Evolutionary conservation across 495 filamentous ascomycete genomes (phyloP), one percentile per base, ranked within the genome.

Genomic region (Talaromyces nanjingensis): DNA sequence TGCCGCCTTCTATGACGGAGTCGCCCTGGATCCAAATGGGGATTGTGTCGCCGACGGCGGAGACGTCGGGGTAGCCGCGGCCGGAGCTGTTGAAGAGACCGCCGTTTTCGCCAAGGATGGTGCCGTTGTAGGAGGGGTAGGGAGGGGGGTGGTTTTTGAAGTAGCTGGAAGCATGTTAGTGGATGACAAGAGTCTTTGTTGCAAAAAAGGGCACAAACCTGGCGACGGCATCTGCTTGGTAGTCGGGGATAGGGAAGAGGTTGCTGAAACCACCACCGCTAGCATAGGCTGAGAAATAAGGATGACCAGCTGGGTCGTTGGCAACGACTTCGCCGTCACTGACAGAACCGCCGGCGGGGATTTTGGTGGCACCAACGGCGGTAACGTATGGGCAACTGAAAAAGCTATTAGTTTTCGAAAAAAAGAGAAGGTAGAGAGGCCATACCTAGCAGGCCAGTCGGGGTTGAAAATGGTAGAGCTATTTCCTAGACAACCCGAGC

Each of bases 181-280:
- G 9, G 25, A 3, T 3, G 25, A 25, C 25, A 25, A 25, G 25
- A 25, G 25, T 25, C 25, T 25, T 25, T 25, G 25, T 25, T 25
- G 25, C 25, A 25, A 25, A 25, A 25, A 25, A 25, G 25, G 25
- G 25, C 3, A 25, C 25, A 2, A 27, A 27, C 27, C 31, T 63
- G 25, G 42, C 68, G 3, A 91, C 83, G 1, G 81, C 81, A 1
- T 68, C 31, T 11, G 76, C 52, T 69, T 92, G 88, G 68, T 85
- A 91, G 6, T 64, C 59, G 0, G 88, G 86, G 9, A 79, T 71
- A 22, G 75, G 68, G 73, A 86, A 91, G 70, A 89, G 76, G 68
- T 91, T 89, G 65, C 82, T 86, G 73, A 91, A 90, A 12, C 87
- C 87, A 39, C 88, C 86, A 24, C 87, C 86, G 7, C 82, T 85